A percentile compares a stretch with the other conserved stretches of the same genome.
Conservation (phyloP, 108 stramenopile species). For the Cyclostephanos tholiformis region DNA sequence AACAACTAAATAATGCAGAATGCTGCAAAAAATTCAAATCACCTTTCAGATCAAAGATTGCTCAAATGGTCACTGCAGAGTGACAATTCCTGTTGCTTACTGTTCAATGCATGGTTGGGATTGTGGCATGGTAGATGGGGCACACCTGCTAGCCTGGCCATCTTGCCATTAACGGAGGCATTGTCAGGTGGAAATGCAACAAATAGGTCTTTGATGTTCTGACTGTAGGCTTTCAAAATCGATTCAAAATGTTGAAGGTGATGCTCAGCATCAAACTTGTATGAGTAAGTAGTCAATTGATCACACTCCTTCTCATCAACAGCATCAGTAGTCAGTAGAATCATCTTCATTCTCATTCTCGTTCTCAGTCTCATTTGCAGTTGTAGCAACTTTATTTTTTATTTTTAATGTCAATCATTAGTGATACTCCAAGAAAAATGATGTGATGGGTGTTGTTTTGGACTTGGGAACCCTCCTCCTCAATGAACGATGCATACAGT, state of each 20-base stretch:
- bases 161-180: background rate
- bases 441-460: background rate
- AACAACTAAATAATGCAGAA: too few relatives aligned
- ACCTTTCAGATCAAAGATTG: too few relatives aligned
- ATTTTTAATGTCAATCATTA: background rate
- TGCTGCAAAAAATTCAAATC: background rate
- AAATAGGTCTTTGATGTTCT: background rate
- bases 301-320: background rate
- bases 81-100: too few relatives aligned
- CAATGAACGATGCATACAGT: constrained; percentile 2
- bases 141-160: background rate
- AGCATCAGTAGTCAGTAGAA: background rate
- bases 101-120: background rate
- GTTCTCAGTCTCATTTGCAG: background rate
- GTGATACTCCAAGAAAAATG: background rate
- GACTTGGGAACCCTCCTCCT: background rate
- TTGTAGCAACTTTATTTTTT: background rate
- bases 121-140: constrained; percentile 10
- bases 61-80: too few relatives aligned
- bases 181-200: constrained; percentile 1
- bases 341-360: constrained; percentile 1
- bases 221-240: background rate
- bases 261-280: constrained; percentile 4
- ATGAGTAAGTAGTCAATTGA: background rate
- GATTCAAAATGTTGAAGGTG: background rate